Base-by-base conservation (phyloP, 371 early-diverging fungal genomes). In the Syncephalastrum sp. region DNA sequence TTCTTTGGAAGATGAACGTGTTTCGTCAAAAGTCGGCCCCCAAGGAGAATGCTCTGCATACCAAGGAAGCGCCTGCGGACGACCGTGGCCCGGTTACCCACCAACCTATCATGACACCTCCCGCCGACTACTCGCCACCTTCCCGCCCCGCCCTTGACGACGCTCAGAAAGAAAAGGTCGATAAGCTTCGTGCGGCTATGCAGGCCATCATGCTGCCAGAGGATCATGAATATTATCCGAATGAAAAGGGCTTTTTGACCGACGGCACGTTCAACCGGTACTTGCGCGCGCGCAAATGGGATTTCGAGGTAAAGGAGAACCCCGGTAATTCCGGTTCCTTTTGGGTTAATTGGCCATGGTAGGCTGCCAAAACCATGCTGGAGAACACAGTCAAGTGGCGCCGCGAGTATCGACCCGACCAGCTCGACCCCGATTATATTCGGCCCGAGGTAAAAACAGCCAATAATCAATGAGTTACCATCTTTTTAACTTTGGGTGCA, bases 241-340 rank as follows among this genome's bases (percentile, higher is more conserved):
- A 70, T 45, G 79, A 85, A 49, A 79, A 72, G 33, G 70, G 72
- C 5, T 87, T 83, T 69, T 60, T 83, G 25, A 76, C 81, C 15
- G 82, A 86, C 2, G 65, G 60, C 25, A 84, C 86, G 15, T 63
- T 87, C 21, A 73, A 87, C 38, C 75, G 92, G 13, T 94, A 91
- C 60, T 68, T 94, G 70, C 81, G 89, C 14, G 91, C 93, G 8
- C 78, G 86, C 54, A 89, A 89, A 59, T 90, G 90, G 89, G 75
- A 89, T 58, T 60, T 70, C 19, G 74, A 70, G 50, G 78, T 82
- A 33, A 49, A 50, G 10, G 45, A 58, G 51, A 53, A 5, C 44
- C 27, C 42, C 44, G 4, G 17, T 1, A 38, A 24, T 13, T 27
- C 16, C 48, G 4, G 25, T 1, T 53, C 53, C 41, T 24, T 45